These are phyloP conservation scores for Amanita rubescens DNA, from an alignment of 768 basidiomycete genomes.

Conservation along the genomic window DNA sequence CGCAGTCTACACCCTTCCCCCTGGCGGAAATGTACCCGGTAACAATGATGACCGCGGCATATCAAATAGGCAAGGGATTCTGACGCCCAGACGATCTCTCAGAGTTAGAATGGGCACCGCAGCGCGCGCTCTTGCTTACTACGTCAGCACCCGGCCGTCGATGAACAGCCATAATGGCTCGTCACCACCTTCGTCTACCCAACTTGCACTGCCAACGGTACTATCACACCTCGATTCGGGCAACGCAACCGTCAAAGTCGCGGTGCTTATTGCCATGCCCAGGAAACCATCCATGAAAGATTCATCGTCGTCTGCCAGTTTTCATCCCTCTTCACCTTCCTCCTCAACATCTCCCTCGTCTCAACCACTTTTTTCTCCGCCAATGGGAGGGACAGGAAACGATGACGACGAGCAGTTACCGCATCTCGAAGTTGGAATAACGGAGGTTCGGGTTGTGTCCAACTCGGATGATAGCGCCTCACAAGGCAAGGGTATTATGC, in stretches of 20 bases:
- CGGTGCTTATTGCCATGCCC: conserved; percentile 30
- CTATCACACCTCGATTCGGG: conserved; percentile 3
- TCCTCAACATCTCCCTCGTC: conserved; percentile 7
- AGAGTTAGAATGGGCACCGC: conserved; percentile 1
- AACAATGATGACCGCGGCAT: background rate
- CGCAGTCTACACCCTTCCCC: conserved; percentile 19
- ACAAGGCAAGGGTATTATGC: too few species aligned
- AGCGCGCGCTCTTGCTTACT: background rate
- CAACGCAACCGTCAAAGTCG: conserved; percentile 17
- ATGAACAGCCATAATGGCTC: background rate
- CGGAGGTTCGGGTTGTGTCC: conserved; percentile 17
- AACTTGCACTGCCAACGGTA: background rate
- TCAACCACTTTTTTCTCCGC: background rate
- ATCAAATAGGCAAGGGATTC: background rate
- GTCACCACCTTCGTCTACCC: background rate
- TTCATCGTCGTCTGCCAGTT: conserved; percentile 3
- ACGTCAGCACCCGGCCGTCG: background rate
- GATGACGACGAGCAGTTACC: conserved; percentile 20
- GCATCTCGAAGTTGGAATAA: conserved; percentile 25
- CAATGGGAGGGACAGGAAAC: background rate
- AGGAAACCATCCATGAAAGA: conserved; percentile 11
- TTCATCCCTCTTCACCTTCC: conserved; percentile 4
- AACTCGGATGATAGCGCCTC: background rate
- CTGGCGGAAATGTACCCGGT: background rate
- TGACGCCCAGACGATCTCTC: background rate